Conservation (phyloP, 2,329 filamentous ascomycete genomes). For the Colletotrichum spaethianum region DNA sequence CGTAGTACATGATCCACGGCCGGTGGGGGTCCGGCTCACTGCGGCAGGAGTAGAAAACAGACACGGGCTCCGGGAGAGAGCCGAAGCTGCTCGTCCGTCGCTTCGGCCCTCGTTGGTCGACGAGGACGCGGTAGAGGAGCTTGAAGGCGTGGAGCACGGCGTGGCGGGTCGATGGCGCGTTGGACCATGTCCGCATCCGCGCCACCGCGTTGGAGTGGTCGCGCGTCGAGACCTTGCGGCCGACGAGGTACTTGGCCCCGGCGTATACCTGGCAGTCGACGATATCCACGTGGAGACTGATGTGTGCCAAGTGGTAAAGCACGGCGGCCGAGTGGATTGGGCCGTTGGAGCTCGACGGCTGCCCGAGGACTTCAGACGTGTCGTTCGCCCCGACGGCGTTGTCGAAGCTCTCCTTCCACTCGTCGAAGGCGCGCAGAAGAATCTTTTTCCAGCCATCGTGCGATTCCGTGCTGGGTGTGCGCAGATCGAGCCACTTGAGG, state of each 20-base stretch:
- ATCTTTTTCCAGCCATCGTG: conserved; percentile 85
- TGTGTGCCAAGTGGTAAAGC: conserved; percentile 88
- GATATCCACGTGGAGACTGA: conserved; percentile 90
- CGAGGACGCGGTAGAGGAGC: conserved; percentile 82
- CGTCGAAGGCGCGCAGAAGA: conserved; percentile 84
- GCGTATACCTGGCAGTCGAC: conserved; percentile 93
- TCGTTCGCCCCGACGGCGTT: conserved; percentile 65
- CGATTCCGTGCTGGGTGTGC: conserved; percentile 69
- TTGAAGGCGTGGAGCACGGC: conserved; percentile 88
- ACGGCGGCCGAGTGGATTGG: conserved; percentile 86
- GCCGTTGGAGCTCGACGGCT: conserved; percentile 70
- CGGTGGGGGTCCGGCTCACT: conserved; percentile 87
- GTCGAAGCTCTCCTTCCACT: conserved; percentile 90
- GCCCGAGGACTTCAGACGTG: conserved; percentile 52
- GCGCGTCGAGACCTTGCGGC: conserved; percentile 81
- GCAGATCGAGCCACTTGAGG: conserved; percentile 82
- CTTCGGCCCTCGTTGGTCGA: conserved; percentile 62
- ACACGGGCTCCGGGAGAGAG: conserved; percentile 51
- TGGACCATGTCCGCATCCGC: conserved; percentile 86
- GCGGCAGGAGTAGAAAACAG: conserved; percentile 76
- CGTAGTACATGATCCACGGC: conserved; percentile 93
- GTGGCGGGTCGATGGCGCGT: conserved; percentile 80
- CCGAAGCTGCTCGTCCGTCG: conserved; percentile 43
- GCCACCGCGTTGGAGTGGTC: conserved; percentile 82
- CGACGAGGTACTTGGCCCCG: conserved; percentile 81